Percentiles rank a stretch among this genome's conserved stretches.
Conservation (phyloP, 495 filamentous ascomycete species). For the Aspergillus incahuasiensis region DNA sequence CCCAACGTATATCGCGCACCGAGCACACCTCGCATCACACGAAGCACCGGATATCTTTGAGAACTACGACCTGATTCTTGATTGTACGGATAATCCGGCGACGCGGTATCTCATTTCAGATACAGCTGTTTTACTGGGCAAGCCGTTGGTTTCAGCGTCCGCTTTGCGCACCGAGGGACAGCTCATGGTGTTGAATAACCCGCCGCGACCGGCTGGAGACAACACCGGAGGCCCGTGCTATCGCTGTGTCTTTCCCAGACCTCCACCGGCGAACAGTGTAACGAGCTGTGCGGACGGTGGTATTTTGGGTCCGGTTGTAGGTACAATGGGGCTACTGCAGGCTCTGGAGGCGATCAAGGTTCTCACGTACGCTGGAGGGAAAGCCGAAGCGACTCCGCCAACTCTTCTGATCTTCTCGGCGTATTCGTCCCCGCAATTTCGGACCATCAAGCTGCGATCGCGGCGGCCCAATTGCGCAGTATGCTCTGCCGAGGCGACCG, state of each 20-base stretch:
- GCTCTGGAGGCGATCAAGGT: slow-evolving; percentile 87
- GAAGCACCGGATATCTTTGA: slow-evolving; percentile 60
- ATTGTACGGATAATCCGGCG: slow-evolving; percentile 90
- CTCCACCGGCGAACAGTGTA: slow-evolving; percentile 73
- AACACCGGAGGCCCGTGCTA: slow-evolving; percentile 73
- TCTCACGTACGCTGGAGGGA: slow-evolving; percentile 39
- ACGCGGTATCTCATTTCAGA: slow-evolving; percentile 93
- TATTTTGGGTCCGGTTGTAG: slow-evolving; percentile 87
- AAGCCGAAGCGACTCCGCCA: slow-evolving; percentile 21
- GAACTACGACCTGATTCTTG: slow-evolving; percentile 77
- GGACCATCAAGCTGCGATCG: slow-evolving; percentile 65
- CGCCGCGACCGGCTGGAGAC: slow-evolving; percentile 44
- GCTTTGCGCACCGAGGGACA: slow-evolving; percentile 85
- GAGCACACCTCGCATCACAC: slow-evolving; percentile 55
- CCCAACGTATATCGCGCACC: slow-evolving; percentile 57
- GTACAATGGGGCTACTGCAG: slow-evolving; percentile 89
- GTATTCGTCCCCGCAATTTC: slow-evolving; percentile 61
- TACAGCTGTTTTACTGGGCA: slow-evolving; percentile 69
- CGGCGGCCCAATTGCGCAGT: slow-evolving; percentile 65
- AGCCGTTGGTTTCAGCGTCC: slow-evolving; percentile 82
- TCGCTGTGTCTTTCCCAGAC: slow-evolving; percentile 84
- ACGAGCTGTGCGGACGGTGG: slow-evolving; percentile 86
- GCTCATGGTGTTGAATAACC: slow-evolving; percentile 69
- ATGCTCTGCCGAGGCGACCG: slow-evolving; percentile 58
- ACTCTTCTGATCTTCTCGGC: slow-evolving; percentile 71